phyloP scores from a whole-genome alignment of 2,329 filamentous ascomycete genomes.

The Parafenestella ontariensis region DNA sequence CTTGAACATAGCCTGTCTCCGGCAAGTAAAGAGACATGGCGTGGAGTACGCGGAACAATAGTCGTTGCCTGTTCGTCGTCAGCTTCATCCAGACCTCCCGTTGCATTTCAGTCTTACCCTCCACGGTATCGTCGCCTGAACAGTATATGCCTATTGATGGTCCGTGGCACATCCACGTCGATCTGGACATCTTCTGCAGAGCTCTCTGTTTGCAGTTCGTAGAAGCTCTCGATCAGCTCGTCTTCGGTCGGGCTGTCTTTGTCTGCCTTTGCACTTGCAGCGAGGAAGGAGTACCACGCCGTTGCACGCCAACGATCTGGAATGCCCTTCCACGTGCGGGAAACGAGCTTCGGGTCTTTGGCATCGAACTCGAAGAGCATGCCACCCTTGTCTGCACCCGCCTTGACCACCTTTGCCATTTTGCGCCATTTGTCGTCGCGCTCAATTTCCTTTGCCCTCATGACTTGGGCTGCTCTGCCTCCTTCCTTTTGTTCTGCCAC shows the following conservation, averaged over 20 bases:
- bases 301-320: slow-evolving; percentile 93
- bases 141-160: slow-evolving; percentile 96
- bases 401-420: slow-evolving; percentile 63
- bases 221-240: slow-evolving; percentile 73
- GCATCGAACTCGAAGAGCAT: slow-evolving; percentile 82
- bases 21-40: slow-evolving; percentile 90
- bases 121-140: slow-evolving; percentile 90
- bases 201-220: slow-evolving; percentile 73
- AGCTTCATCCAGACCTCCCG: slow-evolving; percentile 8
- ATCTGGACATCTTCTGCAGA: slow-evolving; percentile 96
- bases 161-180: slow-evolving; percentile 93
- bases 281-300: slow-evolving; percentile 94
- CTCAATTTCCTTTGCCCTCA: slow-evolving; percentile 66
- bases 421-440: slow-evolving; percentile 72
- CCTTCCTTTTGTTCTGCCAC: slow-evolving; percentile 55
- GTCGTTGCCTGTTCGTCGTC: slow-evolving; percentile 64
- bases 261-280: slow-evolving; percentile 73
- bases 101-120: slow-evolving; percentile 56
- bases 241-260: slow-evolving; percentile 70
- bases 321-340: slow-evolving; percentile 96
- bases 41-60: slow-evolving; percentile 92
- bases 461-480: slow-evolving; percentile 55
- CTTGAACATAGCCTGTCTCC: slow-evolving; percentile 93
- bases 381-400: slow-evolving; percentile 61
- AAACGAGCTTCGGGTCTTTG: slow-evolving; percentile 78